phyloP scores from a whole-genome alignment of 2,329 filamentous ascomycete species.

The Penicillium sp. region DNA sequence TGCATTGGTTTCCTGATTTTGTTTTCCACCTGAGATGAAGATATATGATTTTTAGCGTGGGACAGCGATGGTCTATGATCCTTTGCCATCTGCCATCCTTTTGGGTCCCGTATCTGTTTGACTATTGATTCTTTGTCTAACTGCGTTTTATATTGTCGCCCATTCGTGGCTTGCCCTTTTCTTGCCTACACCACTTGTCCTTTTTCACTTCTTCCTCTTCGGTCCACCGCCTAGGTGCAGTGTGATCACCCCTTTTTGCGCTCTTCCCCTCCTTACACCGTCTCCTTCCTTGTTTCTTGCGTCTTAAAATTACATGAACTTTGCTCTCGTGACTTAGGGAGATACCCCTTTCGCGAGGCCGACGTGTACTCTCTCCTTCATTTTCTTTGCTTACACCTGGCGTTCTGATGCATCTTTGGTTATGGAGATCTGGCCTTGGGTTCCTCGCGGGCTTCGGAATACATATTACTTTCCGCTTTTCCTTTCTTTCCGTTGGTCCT shows the following conservation, averaged over 20 bases:
- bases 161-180: conserved; percentile 12
- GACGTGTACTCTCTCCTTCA: conserved; percentile 11
- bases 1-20: conserved; percentile 29
- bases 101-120: conserved; percentile 24
- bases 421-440: conserved; percentile 34
- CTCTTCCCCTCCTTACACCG: conserved; percentile 14
- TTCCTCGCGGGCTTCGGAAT: conserved; percentile 24
- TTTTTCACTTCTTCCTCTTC: conserved; percentile 21
- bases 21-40: conserved; percentile 35
- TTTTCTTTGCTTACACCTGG: conserved; percentile 26
- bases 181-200: conserved; percentile 11
- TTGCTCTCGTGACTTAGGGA: not conserved
- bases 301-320: not conserved
- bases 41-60: conserved; percentile 38
- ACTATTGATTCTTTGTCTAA: conserved; percentile 14
- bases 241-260: not conserved
- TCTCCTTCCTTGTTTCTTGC: conserved; percentile 9
- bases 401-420: conserved; percentile 39
- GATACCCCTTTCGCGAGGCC: not conserved
- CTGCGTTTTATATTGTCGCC: conserved; percentile 10
- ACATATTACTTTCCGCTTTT: conserved; percentile 8
- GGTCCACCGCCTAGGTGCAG: not conserved
- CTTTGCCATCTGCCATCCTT: conserved; percentile 23
- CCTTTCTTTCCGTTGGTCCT: not conserved
- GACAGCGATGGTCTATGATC: conserved; percentile 29